Percentiles rank a stretch among this genome's conserved stretches.
Evolutionary conservation across 1,139 yeast genomes (phyloP).

Genomic region (Casaregolazyma suthepensis): DNA sequence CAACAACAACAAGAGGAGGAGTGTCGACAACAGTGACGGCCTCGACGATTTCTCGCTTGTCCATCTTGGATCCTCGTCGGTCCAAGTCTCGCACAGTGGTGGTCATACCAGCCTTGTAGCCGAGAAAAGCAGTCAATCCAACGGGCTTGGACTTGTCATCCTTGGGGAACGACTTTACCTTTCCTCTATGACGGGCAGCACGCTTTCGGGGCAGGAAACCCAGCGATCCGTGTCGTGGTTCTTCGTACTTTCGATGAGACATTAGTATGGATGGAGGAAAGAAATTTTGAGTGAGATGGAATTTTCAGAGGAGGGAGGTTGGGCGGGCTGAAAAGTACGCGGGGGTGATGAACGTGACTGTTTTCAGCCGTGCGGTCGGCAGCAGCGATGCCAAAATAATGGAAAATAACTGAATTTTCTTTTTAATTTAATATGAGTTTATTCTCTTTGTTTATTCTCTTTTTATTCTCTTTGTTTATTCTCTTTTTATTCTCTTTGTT

Average conservation of each 20-base stretch:
- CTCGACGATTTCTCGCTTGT: conserved; percentile 99
- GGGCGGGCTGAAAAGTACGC: conserved; percentile 4
- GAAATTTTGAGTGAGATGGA: conserved; percentile 5
- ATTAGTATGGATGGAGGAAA: conserved; percentile 35
- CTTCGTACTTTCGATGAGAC: conserved; percentile 99
- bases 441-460: not conserved
- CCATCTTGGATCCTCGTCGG: conserved; percentile 99
- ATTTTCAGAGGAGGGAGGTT: conserved; percentile 3
- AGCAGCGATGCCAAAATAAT: not conserved
- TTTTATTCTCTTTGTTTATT: not conserved
- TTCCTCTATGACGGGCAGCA: conserved; percentile 98
- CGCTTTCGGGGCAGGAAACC: conserved; percentile 99
- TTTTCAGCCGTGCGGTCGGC: not conserved
- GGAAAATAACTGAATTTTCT: too few species aligned
- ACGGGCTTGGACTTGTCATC: conserved; percentile 98
- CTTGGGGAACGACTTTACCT: conserved; percentile 98
- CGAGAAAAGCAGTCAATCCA: conserved; percentile 98
- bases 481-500: not conserved
- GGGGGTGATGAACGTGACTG: not conserved
- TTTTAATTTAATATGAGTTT: not conserved
- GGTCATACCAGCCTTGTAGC: conserved; percentile 99
- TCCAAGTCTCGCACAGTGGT: conserved; percentile 99
- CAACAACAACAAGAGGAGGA: conserved; percentile 97
- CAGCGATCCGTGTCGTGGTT: conserved; percentile 99
- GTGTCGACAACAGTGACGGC: conserved; percentile 99